phyloP scores from a whole-genome alignment of 805 yeast species.

The Saturnispora besseyi region DNA sequence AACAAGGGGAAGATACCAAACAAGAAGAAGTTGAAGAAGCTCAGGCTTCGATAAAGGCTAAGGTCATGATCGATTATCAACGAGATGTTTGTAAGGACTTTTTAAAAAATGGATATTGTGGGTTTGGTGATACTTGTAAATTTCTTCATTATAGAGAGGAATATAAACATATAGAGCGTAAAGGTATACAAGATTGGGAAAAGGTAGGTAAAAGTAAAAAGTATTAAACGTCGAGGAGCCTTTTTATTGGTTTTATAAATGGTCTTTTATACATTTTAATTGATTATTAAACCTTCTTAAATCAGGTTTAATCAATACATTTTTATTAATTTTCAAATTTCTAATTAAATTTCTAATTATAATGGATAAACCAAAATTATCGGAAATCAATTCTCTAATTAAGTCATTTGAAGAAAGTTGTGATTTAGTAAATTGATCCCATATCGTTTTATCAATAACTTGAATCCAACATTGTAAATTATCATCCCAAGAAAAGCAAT shows the following conservation, averaged over 20 bases:
- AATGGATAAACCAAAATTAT: background rate
- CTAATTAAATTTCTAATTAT: conserved; percentile 1
- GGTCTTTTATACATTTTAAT: conserved; percentile 6
- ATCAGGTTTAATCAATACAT: background rate
- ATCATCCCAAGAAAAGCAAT: conserved; percentile 31
- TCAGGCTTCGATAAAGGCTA: conserved; percentile 36
- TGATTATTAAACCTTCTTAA: background rate
- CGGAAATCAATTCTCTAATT: background rate
- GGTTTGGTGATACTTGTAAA: conserved; percentile 95
- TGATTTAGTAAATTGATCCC: conserved; percentile 4
- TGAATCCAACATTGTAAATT: conserved; percentile 40
- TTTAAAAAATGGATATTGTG: conserved; percentile 87
- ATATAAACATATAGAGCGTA: conserved; percentile 37
- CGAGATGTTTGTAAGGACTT: conserved; percentile 93
- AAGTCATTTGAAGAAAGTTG: background rate
- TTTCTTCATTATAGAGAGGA: conserved; percentile 88
- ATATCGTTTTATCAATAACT: conserved; percentile 33
- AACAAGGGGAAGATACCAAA: background rate
- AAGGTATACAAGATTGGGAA: conserved; percentile 54
- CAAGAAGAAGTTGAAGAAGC: background rate
- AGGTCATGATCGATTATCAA: conserved; percentile 74
- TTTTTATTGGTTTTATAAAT: conserved; percentile 4
- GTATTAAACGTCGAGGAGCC: background rate
- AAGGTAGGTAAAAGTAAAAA: conserved; percentile 18
- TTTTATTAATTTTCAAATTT: background rate